Evolutionary conservation across 2,329 filamentous ascomycete species (phyloP).

Genomic region (Corniculantispora saksenae): DNA sequence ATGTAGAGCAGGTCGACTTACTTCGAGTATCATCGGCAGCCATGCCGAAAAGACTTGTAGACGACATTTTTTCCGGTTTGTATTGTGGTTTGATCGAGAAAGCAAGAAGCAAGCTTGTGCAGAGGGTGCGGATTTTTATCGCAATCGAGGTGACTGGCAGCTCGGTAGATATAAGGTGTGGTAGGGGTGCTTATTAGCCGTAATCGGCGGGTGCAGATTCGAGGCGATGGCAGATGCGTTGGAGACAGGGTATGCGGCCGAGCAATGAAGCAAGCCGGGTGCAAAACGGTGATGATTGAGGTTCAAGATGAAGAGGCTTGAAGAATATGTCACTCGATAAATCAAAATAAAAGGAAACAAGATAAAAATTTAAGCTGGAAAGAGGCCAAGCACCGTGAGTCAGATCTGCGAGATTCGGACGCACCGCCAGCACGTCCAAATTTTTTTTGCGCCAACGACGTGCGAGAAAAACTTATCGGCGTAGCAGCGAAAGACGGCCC

Average conservation of each 20-base stretch:
- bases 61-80: constrained; percentile 35
- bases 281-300: neutral
- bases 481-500: neutral
- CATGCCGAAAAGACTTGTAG: constrained; percentile 42
- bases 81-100: neutral
- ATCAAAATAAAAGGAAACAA: neutral
- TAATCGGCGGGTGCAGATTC: constrained; percentile 15
- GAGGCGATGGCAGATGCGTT: neutral
- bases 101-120: neutral
- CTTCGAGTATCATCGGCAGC: constrained; percentile 48
- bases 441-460: neutral
- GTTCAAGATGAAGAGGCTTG: neutral
- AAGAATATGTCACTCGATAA: neutral
- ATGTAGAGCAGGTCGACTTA: constrained; percentile 28
- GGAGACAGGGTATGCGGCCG: neutral
- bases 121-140: neutral
- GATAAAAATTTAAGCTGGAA: neutral
- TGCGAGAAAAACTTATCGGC: neutral
- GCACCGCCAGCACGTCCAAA: neutral
- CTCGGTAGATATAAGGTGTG: constrained; percentile 8
- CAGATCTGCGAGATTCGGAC: constrained; percentile 18
- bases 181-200: constrained; percentile 8
- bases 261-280: neutral
- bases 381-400: constrained; percentile 13
- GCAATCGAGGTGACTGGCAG: constrained; percentile 4